Evolutionary conservation across 371 early-diverging fungal genomes (phyloP), one percentile per base, ranked within the genome.

Genomic region (Coemansia linderi): DNA sequence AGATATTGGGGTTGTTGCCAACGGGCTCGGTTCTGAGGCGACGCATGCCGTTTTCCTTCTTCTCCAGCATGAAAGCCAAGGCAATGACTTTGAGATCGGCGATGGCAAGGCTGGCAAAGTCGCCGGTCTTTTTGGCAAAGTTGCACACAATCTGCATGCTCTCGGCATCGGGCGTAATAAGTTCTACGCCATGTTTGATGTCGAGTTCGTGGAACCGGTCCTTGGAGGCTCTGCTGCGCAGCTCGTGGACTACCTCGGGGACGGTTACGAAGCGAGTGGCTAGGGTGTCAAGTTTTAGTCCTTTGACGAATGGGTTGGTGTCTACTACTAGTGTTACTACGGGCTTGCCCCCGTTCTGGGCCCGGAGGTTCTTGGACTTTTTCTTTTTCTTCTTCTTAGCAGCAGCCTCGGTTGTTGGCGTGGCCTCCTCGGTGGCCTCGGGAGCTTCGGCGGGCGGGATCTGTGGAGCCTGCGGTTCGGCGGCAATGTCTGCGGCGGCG

Each of bases 111-210:
- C 87, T 85, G 15, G 92, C 84, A 75, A 85, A 94, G 82, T 98
- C 98, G 43, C 98, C 98, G 1, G 98, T 96, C 82, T 90, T 90
- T 69, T 91, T 93, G 37, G 97, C 86, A 76, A 95, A 95, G 24
- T 86, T 87, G 17, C 90, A 82, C 19, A 94, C 95, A 57, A 89
- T 88, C 68, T 85, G 86, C 62, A 96, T 79, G 27, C 93, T 87
- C 63, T 92, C 91, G 31, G 91, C 91, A 24, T 87, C 85, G 12
- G 96, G 96, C 24, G 81, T 79, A 61, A 88, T 75, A 48, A 87
- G 72, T 68, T 87, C 66, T 31, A 94, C 75, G 58, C 91, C 89
- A 48, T 58, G 54, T 24, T 46, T 62, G 71, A 92, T 27, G 86
- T 50, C 90, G 85, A 67, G 90, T 75, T 63, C 85, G 69, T 72